Evolutionary conservation across 2,329 filamentous ascomycete species (phyloP).

Genomic region (Cytospora chrysosperma): DNA sequence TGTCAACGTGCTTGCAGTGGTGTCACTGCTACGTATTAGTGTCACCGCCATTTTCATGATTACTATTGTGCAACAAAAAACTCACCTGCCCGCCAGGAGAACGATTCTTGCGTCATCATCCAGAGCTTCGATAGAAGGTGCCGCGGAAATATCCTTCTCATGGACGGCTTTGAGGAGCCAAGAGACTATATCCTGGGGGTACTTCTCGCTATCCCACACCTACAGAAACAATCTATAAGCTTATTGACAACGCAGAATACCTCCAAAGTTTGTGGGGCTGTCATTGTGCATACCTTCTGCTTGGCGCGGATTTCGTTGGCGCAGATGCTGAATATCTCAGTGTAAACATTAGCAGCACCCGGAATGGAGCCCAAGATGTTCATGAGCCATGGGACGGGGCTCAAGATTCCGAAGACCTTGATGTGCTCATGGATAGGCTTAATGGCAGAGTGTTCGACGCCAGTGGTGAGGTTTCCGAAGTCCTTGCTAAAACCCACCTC

Average conservation of each 20-base stretch:
- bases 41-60: background rate
- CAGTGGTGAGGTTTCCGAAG: conserved; percentile 3
- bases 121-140: conserved; percentile 2
- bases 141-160: conserved; percentile 8
- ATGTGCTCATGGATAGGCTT: conserved; percentile 8
- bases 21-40: conserved; percentile 8
- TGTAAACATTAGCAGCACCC: background rate
- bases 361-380: background rate
- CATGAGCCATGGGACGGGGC: conserved; percentile 5
- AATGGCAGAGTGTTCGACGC: conserved; percentile 2
- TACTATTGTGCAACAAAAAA: background rate
- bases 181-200: conserved; percentile 9
- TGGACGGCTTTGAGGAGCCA: conserved; percentile 15
- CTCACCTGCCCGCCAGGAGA: conserved; percentile 10
- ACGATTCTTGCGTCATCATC: conserved; percentile 9
- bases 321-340: background rate
- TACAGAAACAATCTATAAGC: background rate
- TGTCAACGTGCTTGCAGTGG: background rate
- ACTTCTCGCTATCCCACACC: conserved; percentile 8
- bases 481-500: conserved; percentile 6
- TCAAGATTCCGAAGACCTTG: background rate
- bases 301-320: background rate
- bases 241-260: no score
- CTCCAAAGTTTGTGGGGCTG: background rate
- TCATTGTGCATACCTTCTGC: background rate